Evolutionary conservation across 352 stramenopile genomes (phyloP).

Genomic region (Pythium coloratum): DNA sequence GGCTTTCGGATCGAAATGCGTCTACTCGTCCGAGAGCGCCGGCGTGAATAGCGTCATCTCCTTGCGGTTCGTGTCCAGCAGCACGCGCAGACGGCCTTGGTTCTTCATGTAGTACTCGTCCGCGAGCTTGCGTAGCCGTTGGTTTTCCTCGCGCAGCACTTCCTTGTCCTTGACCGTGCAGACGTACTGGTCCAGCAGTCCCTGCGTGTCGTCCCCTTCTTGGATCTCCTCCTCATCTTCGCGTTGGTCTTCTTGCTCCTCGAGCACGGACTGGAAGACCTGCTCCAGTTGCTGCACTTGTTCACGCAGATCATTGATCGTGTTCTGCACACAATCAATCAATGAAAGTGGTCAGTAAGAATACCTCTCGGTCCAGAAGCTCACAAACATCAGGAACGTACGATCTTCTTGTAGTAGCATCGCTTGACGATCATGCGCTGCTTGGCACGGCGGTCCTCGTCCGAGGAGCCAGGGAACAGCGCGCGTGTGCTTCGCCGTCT

Average conservation of each 20-base stretch:
- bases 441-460: constrained; percentile 59
- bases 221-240: background rate
- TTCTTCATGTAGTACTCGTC: constrained; percentile 85
- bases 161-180: constrained; percentile 50
- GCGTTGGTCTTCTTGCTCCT: constrained; percentile 19
- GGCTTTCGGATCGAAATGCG: background rate
- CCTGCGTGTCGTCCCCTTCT: constrained; percentile 1
- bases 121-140: constrained; percentile 54
- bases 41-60: constrained; percentile 32
- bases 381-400: constrained; percentile 25
- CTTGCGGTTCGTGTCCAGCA: constrained; percentile 62
- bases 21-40: constrained; percentile 19
- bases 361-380: background rate
- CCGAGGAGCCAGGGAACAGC: constrained; percentile 40
- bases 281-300: constrained; percentile 38
- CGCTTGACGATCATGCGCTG: constrained; percentile 74
- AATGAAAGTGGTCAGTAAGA: background rate
- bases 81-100: constrained; percentile 54
- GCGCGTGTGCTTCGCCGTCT: constrained; percentile 45
- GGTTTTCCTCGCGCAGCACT: constrained; percentile 60
- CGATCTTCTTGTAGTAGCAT: constrained; percentile 83
- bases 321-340: constrained; percentile 41
- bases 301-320: constrained; percentile 60
- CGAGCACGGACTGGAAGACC: constrained; percentile 18
- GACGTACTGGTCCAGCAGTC: constrained; percentile 25